Base-by-base conservation (phyloP, 768 basidiomycete species). In the Pleurotus platypus region DNA sequence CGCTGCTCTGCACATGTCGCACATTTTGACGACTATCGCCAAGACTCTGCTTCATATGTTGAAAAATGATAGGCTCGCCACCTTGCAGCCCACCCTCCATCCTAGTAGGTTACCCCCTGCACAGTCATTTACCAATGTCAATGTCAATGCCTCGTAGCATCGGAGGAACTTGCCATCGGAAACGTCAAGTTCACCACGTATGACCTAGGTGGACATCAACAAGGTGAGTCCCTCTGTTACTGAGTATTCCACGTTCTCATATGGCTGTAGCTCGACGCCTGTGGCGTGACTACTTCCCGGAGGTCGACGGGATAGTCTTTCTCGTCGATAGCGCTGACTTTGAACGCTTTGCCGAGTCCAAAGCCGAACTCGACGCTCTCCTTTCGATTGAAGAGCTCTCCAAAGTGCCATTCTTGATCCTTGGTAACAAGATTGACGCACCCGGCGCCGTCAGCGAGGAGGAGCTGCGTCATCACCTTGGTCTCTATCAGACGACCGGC, bases 341-440 rank as follows among this genome's bases (percentile, higher is more conserved):
- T 68, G 97, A 98, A 76, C 90, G 96, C 43, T 96, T 99, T 75
- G 72, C 87, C 6, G 97, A 98, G 75, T 92, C 92, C 62, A 98
- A 98, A 73, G 94, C 93, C 11, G 97, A 99, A 74, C 86, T 99
- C 47, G 96, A 98, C 69, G 90, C 94, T 5, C 85, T 99, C 61
- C 85, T 99, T 58, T 88, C 90, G 27, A 98, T 98, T 62, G 97
- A 98, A 73, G 89, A 95, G 67, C 87, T 98, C 60, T 77, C 87
- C 60, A 96, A 93, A 72, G 96, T 99, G 35, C 97, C 97, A 46
- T 98, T 99, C 90, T 85, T 99, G 56, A 84, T 99, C 58, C 87
- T 98, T 48, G 97, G 97, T 45, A 99, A 99, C 83, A 98, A 99
- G 85, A 99, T 99, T 66, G 97, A 98, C 67, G 95, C 95, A n/a